Evolutionary conservation across 108 stramenopile genomes (phyloP).

Genomic region (Cyclostephanos tholiformis): DNA sequence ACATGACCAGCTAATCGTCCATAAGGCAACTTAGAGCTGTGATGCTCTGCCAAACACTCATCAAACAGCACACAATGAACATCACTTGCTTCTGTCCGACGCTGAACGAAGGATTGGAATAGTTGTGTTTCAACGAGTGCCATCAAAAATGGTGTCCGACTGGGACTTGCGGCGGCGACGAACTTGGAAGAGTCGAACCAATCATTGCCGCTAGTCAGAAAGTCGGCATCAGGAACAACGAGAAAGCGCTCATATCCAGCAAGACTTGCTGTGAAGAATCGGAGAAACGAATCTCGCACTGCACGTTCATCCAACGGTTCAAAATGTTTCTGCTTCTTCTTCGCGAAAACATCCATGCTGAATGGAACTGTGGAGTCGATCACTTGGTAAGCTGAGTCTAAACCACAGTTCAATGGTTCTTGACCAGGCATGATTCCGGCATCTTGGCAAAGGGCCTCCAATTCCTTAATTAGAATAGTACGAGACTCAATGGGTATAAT

Average conservation of each 20-base stretch:
- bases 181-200: slow-evolving; percentile 88
- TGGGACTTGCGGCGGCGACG: slow-evolving; percentile 61
- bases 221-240: slow-evolving; percentile 87
- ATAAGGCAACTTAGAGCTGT: slow-evolving; percentile 70
- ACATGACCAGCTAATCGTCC: slow-evolving; percentile 75
- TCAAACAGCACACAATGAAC: slow-evolving; percentile 86
- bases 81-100: slow-evolving; percentile 86
- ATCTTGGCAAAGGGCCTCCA: slow-evolving; percentile 81
- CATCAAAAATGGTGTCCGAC: slow-evolving; percentile 60
- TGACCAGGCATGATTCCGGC: slow-evolving; percentile 84
- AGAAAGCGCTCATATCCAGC: slow-evolving; percentile 84
- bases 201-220: slow-evolving; percentile 77
- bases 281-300: slow-evolving; percentile 78
- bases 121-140: slow-evolving; percentile 74
- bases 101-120: slow-evolving; percentile 87
- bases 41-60: slow-evolving; percentile 81
- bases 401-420: slow-evolving; percentile 69
- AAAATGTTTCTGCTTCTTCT: slow-evolving; percentile 16
- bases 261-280: slow-evolving; percentile 80
- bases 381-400: slow-evolving; percentile 50
- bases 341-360: slow-evolving; percentile 42
- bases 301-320: slow-evolving; percentile 84
- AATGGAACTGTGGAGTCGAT: slow-evolving; percentile 56
- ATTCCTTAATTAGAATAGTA: slow-evolving; percentile 70
- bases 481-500: slow-evolving; percentile 73